phyloP scores from a whole-genome alignment of 352 stramenopile species.

The Globisporangium solare region DNA sequence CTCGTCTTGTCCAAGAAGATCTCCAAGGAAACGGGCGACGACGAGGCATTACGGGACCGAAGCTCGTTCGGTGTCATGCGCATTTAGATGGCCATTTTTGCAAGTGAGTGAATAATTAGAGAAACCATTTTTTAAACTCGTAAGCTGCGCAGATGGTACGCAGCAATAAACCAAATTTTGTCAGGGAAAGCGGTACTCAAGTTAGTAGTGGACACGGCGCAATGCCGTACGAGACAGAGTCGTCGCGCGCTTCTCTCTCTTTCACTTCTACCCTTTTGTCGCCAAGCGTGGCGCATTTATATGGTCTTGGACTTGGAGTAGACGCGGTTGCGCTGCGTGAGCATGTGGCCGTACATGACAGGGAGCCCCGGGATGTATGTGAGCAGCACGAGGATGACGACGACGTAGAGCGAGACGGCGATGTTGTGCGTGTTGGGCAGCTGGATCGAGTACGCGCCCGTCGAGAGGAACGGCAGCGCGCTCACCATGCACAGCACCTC shows the following conservation, averaged over 20 bases:
- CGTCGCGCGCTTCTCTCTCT: neutral
- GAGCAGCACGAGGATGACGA: slow-evolving; percentile 65
- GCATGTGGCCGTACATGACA: slow-evolving; percentile 86
- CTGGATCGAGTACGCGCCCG: slow-evolving; percentile 63
- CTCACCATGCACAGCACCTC: slow-evolving; percentile 79
- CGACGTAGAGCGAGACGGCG: slow-evolving; percentile 62
- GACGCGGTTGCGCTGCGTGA: slow-evolving; percentile 76
- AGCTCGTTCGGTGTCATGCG: slow-evolving; percentile 11
- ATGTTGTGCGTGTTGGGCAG: slow-evolving; percentile 78
- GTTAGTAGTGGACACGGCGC: too few relatives aligned
- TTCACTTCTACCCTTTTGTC: too few relatives aligned
- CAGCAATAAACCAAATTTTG: slow-evolving; percentile 6
- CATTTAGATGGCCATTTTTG: neutral
- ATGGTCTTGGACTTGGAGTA: slow-evolving; percentile 77
- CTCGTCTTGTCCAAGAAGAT: slow-evolving; percentile 52
- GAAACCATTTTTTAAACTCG: neutral
- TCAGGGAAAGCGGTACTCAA: slow-evolving; percentile 2
- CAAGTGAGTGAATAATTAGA: neutral
- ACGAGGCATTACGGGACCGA: slow-evolving; percentile 19
- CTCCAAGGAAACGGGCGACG: slow-evolving; percentile 41
- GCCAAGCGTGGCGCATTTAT: slow-evolving; percentile 18
- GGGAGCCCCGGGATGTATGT: slow-evolving; percentile 73
- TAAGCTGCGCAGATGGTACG: neutral
- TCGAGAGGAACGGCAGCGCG: slow-evolving; percentile 48
- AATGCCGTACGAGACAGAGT: too few relatives aligned